Evolutionary conservation across 2,329 filamentous ascomycete species (phyloP).

Genomic region (Apiospora hydei): DNA sequence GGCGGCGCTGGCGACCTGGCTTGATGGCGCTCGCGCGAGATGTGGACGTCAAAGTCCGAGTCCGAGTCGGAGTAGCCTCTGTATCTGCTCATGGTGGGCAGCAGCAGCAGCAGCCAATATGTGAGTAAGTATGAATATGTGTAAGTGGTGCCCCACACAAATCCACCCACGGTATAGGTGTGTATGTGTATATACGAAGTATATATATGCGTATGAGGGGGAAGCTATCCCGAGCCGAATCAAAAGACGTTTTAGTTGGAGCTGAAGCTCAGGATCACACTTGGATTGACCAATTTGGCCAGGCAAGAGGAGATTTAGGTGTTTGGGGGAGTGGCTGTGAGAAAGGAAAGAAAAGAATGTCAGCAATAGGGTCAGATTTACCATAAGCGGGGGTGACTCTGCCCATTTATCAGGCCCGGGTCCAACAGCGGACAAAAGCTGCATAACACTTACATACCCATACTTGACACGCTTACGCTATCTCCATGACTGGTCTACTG

Average conservation of each 20-base stretch:
- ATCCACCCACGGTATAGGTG: neutral
- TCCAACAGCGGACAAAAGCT: slow-evolving; percentile 8
- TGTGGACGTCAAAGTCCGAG: slow-evolving; percentile 61
- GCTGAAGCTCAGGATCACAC: slow-evolving; percentile 1
- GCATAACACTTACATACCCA: slow-evolving; percentile 11
- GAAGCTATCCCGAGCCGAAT: neutral
- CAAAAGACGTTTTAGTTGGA: neutral
- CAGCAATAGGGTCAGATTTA: slow-evolving; percentile 8
- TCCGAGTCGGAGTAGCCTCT: slow-evolving; percentile 54
- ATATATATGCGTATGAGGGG: neutral
- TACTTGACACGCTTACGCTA: neutral
- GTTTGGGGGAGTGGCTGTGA: neutral
- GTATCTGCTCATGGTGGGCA: slow-evolving; percentile 38
- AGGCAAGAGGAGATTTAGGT: slow-evolving; percentile 4
- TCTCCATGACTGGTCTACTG: neutral
- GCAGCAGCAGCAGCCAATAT: neutral
- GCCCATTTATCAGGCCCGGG: slow-evolving; percentile 14
- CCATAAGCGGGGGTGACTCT: slow-evolving; percentile 17
- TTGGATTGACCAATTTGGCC: neutral
- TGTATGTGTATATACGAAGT: neutral
- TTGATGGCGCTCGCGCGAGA: slow-evolving; percentile 51
- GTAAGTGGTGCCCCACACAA: slow-evolving; percentile 1
- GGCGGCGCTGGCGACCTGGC: slow-evolving; percentile 43
- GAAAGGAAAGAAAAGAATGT: slow-evolving; percentile 3
- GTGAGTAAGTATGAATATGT: neutral